Evolutionary conservation across 805 yeast genomes (phyloP).

Genomic region (Yamadazyma insecticola): DNA sequence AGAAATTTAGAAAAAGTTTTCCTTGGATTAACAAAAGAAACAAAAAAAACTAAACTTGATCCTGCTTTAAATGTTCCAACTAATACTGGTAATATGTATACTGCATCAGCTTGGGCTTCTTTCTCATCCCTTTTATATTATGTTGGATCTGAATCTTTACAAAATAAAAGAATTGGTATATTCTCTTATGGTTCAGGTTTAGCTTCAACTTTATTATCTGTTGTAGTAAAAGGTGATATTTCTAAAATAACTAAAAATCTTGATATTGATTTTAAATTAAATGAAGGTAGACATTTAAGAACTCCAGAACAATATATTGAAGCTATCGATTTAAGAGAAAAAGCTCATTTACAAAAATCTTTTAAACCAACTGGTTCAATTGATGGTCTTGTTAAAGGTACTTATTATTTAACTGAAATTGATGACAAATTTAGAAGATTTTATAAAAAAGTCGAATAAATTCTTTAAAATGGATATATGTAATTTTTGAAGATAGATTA

Average conservation of each 20-base stretch:
- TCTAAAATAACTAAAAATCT: slow-evolving; percentile 58
- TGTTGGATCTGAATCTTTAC: slow-evolving; percentile 69
- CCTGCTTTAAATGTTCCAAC: slow-evolving; percentile 88
- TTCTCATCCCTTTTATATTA: slow-evolving; percentile 75
- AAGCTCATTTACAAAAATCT: slow-evolving; percentile 76
- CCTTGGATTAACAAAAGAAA: slow-evolving; percentile 68
- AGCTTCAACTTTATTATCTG: slow-evolving; percentile 84
- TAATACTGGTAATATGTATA: slow-evolving; percentile 97
- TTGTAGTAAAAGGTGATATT: slow-evolving; percentile 77
- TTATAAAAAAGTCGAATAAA: slow-evolving; percentile 8
- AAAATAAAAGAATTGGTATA: slow-evolving; percentile 80
- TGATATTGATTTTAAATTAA: slow-evolving; percentile 64
- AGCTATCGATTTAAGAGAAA: slow-evolving; percentile 82
- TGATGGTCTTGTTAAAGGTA: slow-evolving; percentile 67
- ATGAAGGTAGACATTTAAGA: slow-evolving; percentile 54
- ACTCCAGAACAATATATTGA: slow-evolving; percentile 80
- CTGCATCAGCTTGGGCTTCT: slow-evolving; percentile 88
- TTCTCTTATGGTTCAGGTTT: slow-evolving; percentile 98
- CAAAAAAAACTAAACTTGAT: slow-evolving; percentile 60
- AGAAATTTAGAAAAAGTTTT: slow-evolving; percentile 81
- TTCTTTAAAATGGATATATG: too few species aligned
- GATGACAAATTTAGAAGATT: slow-evolving; percentile 86
- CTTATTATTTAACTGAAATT: slow-evolving; percentile 77
- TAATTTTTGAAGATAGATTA: too few species aligned
- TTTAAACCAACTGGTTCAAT: slow-evolving; percentile 76